A percentile compares a stretch with the other conserved stretches of the same genome.
Evolutionary conservation across 208 protist genomes (phyloP).

Genomic region (Trichomonas vaginalis): DNA sequence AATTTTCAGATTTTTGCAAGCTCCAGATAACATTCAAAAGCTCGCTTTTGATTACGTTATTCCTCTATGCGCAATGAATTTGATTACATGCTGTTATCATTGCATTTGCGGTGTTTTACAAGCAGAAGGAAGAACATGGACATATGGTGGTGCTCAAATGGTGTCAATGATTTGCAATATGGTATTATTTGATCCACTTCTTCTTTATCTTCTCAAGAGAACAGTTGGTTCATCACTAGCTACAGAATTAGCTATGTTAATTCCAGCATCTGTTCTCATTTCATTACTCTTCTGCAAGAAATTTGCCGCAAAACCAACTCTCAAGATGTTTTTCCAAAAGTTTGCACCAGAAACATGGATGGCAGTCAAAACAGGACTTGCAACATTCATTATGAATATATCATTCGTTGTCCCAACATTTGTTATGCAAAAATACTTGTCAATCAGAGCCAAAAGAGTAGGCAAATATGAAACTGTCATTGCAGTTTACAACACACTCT

Average conservation of each 20-base stretch:
- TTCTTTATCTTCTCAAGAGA: neutral
- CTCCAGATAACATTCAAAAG: too few species aligned
- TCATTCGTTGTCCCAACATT: neutral
- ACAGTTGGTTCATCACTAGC: neutral
- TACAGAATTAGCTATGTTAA: neutral
- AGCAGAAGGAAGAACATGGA: neutral
- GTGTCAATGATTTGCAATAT: neutral
- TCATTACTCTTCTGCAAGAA: neutral
- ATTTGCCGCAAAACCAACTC: neutral
- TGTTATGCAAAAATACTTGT: neutral
- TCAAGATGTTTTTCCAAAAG: neutral
- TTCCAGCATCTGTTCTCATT: neutral
- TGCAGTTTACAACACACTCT: neutral
- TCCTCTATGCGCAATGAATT: too few species aligned
- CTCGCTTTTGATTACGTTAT: too few species aligned
- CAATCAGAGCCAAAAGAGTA: neutral
- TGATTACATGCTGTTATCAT: neutral
- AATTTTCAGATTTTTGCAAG: too few species aligned
- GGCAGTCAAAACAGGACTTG: neutral
- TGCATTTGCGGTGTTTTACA: neutral
- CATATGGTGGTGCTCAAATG: neutral
- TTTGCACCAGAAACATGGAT: neutral
- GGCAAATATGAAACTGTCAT: neutral
- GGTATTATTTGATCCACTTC: neutral
- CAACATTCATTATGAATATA: neutral